Evolutionary conservation across 2,329 filamentous ascomycete genomes (phyloP).

Genomic region (Camillea tinctor): DNA sequence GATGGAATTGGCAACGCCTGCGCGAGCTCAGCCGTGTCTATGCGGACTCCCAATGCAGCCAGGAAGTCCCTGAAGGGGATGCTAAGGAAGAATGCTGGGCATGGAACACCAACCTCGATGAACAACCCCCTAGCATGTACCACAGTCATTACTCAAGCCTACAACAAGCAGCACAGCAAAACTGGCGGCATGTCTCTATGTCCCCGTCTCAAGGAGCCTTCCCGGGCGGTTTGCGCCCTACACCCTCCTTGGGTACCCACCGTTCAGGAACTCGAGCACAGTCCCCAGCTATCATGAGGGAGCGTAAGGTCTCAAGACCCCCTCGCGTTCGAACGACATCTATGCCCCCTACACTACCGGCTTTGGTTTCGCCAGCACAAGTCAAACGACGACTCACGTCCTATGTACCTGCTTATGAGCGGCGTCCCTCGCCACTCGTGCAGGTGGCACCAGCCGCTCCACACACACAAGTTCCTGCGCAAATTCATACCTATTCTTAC

Average conservation of each 20-base stretch:
- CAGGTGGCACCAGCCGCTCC: constrained; percentile 27
- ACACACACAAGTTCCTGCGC: not conserved
- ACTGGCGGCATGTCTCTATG: constrained; percentile 38
- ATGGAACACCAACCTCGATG: constrained; percentile 65
- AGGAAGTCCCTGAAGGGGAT: constrained; percentile 58
- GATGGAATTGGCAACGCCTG: constrained; percentile 71
- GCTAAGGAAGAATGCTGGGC: constrained; percentile 66
- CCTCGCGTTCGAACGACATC: constrained; percentile 53
- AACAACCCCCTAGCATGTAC: constrained; percentile 43
- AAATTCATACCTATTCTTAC: constrained; percentile 2
- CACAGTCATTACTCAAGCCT: constrained; percentile 41
- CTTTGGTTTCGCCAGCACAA: constrained; percentile 39
- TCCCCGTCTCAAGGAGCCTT: constrained; percentile 38
- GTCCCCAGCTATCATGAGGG: constrained; percentile 39
- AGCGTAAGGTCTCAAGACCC: constrained; percentile 44
- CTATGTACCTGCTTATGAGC: constrained; percentile 37
- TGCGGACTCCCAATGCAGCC: constrained; percentile 42
- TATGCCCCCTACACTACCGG: constrained; percentile 43
- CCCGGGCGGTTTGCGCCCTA: constrained; percentile 26
- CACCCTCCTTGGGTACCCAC: constrained; percentile 36
- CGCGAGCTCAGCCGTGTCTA: constrained; percentile 60
- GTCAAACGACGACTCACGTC: constrained; percentile 48
- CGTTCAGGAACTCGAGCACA: constrained; percentile 38
- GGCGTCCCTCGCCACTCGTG: constrained; percentile 39
- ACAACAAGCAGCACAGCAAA: constrained; percentile 40